Evolutionary conservation across 192 early-diverging fungal genomes (phyloP).

Genomic region (Mortierella alpina): DNA sequence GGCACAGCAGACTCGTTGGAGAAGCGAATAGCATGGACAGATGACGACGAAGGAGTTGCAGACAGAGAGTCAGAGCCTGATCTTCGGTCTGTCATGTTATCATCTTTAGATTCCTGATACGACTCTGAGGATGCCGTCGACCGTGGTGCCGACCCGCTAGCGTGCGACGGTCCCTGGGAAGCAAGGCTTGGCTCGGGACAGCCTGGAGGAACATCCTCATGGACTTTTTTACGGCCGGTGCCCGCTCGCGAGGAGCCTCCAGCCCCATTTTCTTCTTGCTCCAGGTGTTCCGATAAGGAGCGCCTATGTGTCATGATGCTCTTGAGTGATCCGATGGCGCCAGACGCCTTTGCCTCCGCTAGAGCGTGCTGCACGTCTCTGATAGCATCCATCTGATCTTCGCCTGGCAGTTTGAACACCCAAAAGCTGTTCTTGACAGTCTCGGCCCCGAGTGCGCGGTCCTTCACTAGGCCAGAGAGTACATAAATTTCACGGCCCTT

Average conservation of each 20-base stretch:
- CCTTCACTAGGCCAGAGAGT: constrained; percentile 76
- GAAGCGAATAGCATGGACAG: background rate
- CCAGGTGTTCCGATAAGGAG: constrained; percentile 13
- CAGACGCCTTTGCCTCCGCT: constrained; percentile 17
- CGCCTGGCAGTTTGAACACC: constrained; percentile 71
- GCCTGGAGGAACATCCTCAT: background rate
- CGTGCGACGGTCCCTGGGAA: background rate
- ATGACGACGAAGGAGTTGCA: constrained; percentile 3
- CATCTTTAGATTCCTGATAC: too few species aligned
- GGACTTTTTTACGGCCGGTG: constrained; percentile 10
- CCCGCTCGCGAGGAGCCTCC: background rate
- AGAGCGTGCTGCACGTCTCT: constrained; percentile 30
- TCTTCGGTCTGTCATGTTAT: too few species aligned
- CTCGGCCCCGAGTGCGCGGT: constrained; percentile 63
- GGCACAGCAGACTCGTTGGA: background rate
- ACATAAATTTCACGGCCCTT: constrained; percentile 88
- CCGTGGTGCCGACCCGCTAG: too few species aligned
- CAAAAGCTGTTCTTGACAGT: constrained; percentile 82
- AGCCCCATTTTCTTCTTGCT: background rate
- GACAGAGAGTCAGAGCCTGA: background rate
- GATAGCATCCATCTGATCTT: constrained; percentile 52
- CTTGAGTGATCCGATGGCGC: constrained; percentile 46
- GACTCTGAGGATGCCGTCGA: too few species aligned
- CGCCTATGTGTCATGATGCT: constrained; percentile 43
- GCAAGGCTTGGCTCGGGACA: constrained; percentile 1